phyloP scores from a whole-genome alignment of 2,329 filamentous ascomycete species.

The Parascedosporium putredinis region DNA sequence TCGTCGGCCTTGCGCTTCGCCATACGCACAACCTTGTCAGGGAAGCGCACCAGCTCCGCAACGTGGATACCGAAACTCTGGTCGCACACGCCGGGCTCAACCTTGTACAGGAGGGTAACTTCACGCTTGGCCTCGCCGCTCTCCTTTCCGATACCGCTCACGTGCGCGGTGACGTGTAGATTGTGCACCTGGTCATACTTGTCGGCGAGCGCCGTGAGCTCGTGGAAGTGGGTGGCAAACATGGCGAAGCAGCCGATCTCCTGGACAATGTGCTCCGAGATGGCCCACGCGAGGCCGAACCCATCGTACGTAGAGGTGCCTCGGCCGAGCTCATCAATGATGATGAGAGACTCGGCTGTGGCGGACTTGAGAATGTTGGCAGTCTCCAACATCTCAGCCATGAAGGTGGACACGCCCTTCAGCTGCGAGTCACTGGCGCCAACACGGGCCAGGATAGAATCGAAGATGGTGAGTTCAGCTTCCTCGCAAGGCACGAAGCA shows the following conservation, averaged over 20 bases:
- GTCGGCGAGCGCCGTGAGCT: constrained; percentile 82
- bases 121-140: constrained; percentile 45
- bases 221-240: constrained; percentile 98
- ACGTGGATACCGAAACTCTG: constrained; percentile 98
- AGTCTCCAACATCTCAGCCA: constrained; percentile 99
- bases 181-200: constrained; percentile 83
- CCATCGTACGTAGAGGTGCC: constrained; percentile 97
- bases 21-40: constrained; percentile 96
- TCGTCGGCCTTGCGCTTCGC: constrained; percentile 98
- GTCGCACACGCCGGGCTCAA: constrained; percentile 89
- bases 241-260: constrained; percentile 91
- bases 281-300: constrained; percentile 98
- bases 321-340: constrained; percentile 94
- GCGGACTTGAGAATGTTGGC: constrained; percentile 97
- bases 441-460: constrained; percentile 91
- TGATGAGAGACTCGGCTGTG: constrained; percentile 89
- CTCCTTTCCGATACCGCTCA: constrained; percentile 43
- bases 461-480: constrained; percentile 90
- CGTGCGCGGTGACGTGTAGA: constrained; percentile 91
- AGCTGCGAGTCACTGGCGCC: constrained; percentile 94
- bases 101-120: constrained; percentile 93
- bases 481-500: constrained; percentile 90
- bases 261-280: constrained; percentile 91
- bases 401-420: constrained; percentile 96
- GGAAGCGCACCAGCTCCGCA: constrained; percentile 90